Conservation (phyloP, 805 yeast genomes). For the Candida coquimbonensis region DNA sequence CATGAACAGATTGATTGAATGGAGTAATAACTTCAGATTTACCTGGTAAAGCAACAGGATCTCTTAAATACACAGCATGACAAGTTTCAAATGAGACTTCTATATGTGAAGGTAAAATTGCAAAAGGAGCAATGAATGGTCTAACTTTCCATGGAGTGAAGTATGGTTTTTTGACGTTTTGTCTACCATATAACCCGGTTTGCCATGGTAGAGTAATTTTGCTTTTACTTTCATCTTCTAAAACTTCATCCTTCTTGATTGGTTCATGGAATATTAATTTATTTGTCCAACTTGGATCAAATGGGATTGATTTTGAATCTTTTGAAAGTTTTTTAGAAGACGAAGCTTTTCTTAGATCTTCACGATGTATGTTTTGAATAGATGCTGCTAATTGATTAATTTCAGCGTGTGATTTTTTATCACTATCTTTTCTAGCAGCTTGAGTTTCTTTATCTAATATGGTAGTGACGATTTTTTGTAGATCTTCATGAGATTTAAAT, state of each 20-base stretch:
- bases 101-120: conserved; percentile 85
- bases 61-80: conserved; percentile 93
- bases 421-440: conserved; percentile 21
- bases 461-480: conserved; percentile 4
- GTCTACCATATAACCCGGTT: conserved; percentile 69
- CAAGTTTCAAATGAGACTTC: conserved; percentile 89
- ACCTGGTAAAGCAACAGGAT: conserved; percentile 96
- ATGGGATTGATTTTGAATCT: conserved; percentile 28
- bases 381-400: conserved; percentile 19
- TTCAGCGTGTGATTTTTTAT: conserved; percentile 25
- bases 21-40: conserved; percentile 95
- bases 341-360: conserved; percentile 25
- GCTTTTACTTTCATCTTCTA: conserved; percentile 44
- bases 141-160: conserved; percentile 98
- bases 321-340: conserved; percentile 22
- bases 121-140: conserved; percentile 87
- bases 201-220: conserved; percentile 77
- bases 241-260: conserved; percentile 37
- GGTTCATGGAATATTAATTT: conserved; percentile 35
- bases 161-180: conserved; percentile 69
- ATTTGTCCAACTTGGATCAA: conserved; percentile 45
- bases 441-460: conserved; percentile 10
- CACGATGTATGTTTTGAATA: conserved; percentile 18
- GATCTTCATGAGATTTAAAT: conserved; percentile 7
- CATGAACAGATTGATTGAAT: conserved; percentile 71